Evolutionary conservation across 2,329 filamentous ascomycete species (phyloP).

Genomic region (Botrytis deweyae): DNA sequence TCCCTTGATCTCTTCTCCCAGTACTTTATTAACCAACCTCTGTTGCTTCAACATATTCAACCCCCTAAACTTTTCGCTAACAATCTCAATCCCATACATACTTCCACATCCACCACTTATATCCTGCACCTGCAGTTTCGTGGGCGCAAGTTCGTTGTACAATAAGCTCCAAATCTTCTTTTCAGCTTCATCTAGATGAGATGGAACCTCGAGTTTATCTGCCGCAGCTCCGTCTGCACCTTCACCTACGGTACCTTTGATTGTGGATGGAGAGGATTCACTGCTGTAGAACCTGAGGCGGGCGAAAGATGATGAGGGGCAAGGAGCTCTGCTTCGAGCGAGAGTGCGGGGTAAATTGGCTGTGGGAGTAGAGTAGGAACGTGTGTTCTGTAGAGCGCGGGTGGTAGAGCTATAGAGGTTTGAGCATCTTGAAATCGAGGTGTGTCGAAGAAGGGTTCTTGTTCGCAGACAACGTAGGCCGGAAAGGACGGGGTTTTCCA

Average conservation of each 20-base stretch:
- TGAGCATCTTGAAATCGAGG: background rate
- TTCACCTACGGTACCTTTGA: background rate
- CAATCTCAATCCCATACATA: constrained; percentile 83
- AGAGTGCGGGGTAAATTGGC: background rate
- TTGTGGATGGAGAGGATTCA: constrained; percentile 9
- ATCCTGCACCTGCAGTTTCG: constrained; percentile 58
- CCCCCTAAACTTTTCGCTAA: constrained; percentile 69
- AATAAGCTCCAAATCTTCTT: constrained; percentile 31
- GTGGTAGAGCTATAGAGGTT: background rate
- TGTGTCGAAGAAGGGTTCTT: background rate
- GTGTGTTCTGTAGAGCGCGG: background rate
- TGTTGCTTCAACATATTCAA: constrained; percentile 77
- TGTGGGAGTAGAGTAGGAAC: background rate
- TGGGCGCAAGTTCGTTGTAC: constrained; percentile 36
- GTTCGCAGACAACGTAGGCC: constrained; percentile 16
- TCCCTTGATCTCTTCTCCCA: constrained; percentile 72
- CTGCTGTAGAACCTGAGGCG: constrained; percentile 8
- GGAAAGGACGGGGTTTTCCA: constrained; percentile 7
- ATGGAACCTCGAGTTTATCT: constrained; percentile 8
- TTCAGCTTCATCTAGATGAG: constrained; percentile 18
- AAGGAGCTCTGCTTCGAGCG: background rate
- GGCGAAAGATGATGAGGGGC: constrained; percentile 11
- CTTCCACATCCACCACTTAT: constrained; percentile 81
- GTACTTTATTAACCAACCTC: constrained; percentile 71
- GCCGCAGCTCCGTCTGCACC: constrained; percentile 2